Evolutionary conservation across 2,329 filamentous ascomycete species (phyloP), one percentile per base, ranked within the genome.

Genomic region (Neofusicoccum kwambonambiense): DNA sequence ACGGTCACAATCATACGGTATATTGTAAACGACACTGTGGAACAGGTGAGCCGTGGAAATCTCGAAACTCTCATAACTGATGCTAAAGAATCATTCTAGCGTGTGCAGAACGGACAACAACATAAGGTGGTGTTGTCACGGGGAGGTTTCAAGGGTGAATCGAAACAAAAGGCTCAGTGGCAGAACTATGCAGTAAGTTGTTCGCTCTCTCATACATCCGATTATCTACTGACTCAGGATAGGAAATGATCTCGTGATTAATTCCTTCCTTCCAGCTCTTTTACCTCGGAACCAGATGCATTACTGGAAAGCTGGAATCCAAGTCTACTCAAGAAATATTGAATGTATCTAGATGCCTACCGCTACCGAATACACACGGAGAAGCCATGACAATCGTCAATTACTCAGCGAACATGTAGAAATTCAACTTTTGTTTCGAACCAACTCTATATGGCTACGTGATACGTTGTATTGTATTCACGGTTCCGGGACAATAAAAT

Each of bases 1-100:
- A 35, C 67, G 13, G 69, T 73, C 3, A 70, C 66, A 2, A 65
- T 68, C 11, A 65, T 70, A 4, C 66, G 71, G 27, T 72, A 69
- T 51, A 45, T 67, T 31, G 67, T 71, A 51, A 56, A 67, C 17
- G 65, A 70, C 60, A 69, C 69, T 1, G 65, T 72, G 6, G 70
- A 72, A 65, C 4, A 64, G 62, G 65, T 67, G 51, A 34, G 63
- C 27, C 27, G n/a, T 13, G 17, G 2, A 15, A n/a, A 13, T 27
- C 12, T 31, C 2, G 22, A 27, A 13, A 3, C 12, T 9, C 13
- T 4, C 15, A 8, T 1, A 27, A 12, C 19, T 2, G n/a, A 31
- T 51, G 19, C 49, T 51, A 51, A 51, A 4, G 7, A 1, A 31
- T 31, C 27, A 31, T 27, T 22, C 7, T 19, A 51, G 49, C 35